phyloP scores from a whole-genome alignment of 331 rosid species.

The Rhamnella rubrinervis region DNA sequence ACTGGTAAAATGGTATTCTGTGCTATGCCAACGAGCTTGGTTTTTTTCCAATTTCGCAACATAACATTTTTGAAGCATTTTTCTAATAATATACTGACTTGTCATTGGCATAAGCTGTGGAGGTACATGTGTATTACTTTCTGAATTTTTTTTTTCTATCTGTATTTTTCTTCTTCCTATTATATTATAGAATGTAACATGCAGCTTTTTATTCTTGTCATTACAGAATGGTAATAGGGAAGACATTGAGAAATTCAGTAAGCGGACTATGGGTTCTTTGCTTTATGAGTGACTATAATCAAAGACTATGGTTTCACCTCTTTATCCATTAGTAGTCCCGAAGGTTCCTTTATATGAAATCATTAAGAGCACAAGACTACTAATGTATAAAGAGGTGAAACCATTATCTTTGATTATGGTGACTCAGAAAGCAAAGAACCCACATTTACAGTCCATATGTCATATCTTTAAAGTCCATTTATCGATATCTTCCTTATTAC shows the following conservation, averaged over 20 bases:
- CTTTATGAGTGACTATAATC: neutral
- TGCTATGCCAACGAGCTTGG: neutral
- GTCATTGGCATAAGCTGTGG: constrained; percentile 61
- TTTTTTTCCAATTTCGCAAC: neutral
- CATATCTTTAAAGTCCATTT: no score
- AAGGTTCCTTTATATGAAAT: neutral
- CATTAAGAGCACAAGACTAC: neutral
- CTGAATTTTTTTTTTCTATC: neutral
- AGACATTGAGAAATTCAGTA: constrained; percentile 91
- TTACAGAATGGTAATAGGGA: constrained; percentile 74
- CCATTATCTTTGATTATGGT: neutral
- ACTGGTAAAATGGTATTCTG: constrained; percentile 81
- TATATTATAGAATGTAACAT: constrained; percentile 9
- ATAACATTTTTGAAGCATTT: neutral
- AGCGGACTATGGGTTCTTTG: constrained; percentile 64
- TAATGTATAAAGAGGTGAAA: neutral
- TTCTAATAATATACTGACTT: constrained; percentile 17
- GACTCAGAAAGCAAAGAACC: constrained; percentile 21
- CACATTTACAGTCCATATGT: constrained; percentile 96
- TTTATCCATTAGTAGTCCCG: neutral
- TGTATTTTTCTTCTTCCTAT: constrained; percentile 2
- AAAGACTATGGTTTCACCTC: neutral
- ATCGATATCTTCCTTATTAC: constrained; percentile 87
- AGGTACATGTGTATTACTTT: constrained; percentile 41
- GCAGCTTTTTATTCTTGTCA: constrained; percentile 28